Evolutionary conservation across 2,329 filamentous ascomycete species (phyloP).

Genomic region (Pestalotiopsis sp.): DNA sequence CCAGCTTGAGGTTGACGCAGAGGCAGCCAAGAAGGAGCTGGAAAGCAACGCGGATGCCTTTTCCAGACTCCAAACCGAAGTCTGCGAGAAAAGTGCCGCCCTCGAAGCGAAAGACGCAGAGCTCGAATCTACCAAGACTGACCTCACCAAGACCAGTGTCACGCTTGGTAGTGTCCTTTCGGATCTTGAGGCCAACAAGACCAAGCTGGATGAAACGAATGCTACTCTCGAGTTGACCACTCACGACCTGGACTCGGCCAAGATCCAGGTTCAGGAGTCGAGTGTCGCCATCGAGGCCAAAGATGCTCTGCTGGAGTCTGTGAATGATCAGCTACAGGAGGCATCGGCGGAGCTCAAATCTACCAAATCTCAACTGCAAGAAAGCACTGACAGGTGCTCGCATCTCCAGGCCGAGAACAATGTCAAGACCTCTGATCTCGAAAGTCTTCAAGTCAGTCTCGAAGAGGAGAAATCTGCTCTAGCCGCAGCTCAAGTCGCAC

Average conservation of each 20-base stretch:
- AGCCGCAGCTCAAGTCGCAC: neutral
- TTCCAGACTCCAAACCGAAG: neutral
- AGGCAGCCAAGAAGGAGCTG: neutral
- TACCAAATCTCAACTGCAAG: neutral
- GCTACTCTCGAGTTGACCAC: neutral
- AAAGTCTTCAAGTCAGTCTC: neutral
- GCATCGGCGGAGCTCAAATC: neutral
- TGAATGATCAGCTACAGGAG: neutral
- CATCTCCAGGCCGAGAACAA: neutral
- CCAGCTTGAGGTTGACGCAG: constrained; percentile 6
- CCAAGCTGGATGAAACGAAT: neutral
- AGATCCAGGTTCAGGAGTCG: neutral
- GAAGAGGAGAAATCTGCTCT: constrained; percentile 2
- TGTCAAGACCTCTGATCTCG: constrained; percentile 4
- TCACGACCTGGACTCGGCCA: neutral
- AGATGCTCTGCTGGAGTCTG: neutral
- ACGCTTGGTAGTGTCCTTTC: neutral
- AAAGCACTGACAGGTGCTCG: neutral
- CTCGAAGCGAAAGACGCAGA: neutral
- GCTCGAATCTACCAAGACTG: neutral
- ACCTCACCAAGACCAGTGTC: neutral
- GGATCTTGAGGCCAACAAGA: neutral
- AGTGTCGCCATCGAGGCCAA: neutral
- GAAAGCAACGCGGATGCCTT: neutral
- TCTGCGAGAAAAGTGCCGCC: neutral